Base-by-base conservation (phyloP, 1,284 basidiomycete genomes). In the Cryptococcus maquisensis region DNA sequence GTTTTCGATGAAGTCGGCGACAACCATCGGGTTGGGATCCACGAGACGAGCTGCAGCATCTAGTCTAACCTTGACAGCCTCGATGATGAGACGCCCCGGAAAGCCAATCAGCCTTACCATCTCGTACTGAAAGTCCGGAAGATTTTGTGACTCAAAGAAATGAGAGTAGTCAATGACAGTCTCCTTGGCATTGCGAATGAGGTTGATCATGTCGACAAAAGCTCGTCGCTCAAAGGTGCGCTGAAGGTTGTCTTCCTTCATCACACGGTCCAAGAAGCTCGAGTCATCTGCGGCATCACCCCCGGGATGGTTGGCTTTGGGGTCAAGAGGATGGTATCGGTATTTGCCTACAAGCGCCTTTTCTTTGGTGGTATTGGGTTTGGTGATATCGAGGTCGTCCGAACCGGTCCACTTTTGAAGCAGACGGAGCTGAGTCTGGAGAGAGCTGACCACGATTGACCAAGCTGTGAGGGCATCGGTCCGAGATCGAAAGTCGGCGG, bases 1-100 rank as follows among this genome's bases (percentile, higher is more conserved):
- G 71, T 97, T 94, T 66, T 95, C 93, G 16, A 87, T 87, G 79
- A 97, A 88, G 72, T 98, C 94, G 74, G 98, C 92, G 63, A 98
- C 88, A 57, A 97, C 90, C 59, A 96, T 82, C 51, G 90, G 81
- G 42, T 67, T 91, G 84, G 23, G 93, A 61, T 96, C 90, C 66
- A 84, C 85, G 57, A 98, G 82, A 67, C 92, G 92, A 68, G 86
- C 84, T 4, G 92, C 90, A 59, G 95, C 96, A 58, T 92, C 88
- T 32, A 98, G 82, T 39, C 93, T 87, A 26, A 95, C 85, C 49
- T 87, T 88, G 53, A 98, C 81, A 43, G 87, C 87, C 48, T 94
- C 94, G 70, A 97, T 89, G 26, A 94, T 90, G 47, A 99, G 86
- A 64, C 89, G 86, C 10, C 92, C 95, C 4, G 97, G 91, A 78